Conservation (phyloP, 176 grass and related monocot genomes). For the Dendrocalamus sinicus region DNA sequence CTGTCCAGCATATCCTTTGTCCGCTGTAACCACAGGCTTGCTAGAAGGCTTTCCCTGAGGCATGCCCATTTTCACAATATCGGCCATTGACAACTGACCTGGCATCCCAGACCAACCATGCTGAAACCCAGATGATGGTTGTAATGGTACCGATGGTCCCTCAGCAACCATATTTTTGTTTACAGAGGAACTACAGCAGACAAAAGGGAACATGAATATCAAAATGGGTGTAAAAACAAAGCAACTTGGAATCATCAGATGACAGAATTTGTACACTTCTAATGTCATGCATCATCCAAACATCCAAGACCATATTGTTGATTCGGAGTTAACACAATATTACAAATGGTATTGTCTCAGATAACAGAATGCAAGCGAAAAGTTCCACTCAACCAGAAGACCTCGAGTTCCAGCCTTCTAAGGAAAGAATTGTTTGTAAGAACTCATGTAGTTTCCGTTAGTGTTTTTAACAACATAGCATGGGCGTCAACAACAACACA, state of each 20-base stretch:
- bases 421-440: slow-evolving; percentile 7
- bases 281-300: neutral
- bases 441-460: neutral
- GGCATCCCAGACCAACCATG: slow-evolving; percentile 73
- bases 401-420: slow-evolving; percentile 1
- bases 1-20: slow-evolving; percentile 67
- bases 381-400: neutral
- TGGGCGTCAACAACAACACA: neutral
- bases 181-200: slow-evolving; percentile 46
- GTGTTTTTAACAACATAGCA: neutral
- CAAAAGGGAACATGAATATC: slow-evolving; percentile 48
- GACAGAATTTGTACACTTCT: neutral
- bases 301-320: neutral
- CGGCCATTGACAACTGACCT: slow-evolving; percentile 88
- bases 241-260: slow-evolving; percentile 6
- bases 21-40: slow-evolving; percentile 53
- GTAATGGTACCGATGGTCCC: slow-evolving; percentile 54
- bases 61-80: slow-evolving; percentile 92
- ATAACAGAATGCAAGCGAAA: neutral
- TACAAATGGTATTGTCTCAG: neutral
- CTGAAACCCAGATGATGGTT: slow-evolving; percentile 71
- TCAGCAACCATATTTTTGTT: slow-evolving; percentile 60
- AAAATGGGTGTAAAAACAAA: slow-evolving; percentile 1
- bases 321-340: neutral
- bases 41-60: slow-evolving; percentile 63